Base-by-base conservation (phyloP, 169 alveolate species). In the Eimeria brunetti region DNA sequence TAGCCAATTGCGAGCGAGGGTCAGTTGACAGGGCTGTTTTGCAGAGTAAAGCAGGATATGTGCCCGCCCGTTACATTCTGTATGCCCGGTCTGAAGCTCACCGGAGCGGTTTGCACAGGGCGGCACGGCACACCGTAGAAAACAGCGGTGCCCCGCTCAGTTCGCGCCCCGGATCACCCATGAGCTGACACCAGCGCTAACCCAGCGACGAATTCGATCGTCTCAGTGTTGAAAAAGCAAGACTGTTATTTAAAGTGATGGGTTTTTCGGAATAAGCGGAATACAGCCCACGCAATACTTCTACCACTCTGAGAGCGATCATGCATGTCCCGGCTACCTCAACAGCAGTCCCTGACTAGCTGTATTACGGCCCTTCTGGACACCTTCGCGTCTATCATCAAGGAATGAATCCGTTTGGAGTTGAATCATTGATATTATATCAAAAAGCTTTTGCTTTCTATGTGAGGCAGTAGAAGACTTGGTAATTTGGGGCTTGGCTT, bases 401-500 rank as follows among this genome's bases (percentile, higher is more conserved):
- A 1, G 64, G 64, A 30, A 49, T 46, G 88, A 73, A 73, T 73
- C 53, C n/a, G 30, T 38, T 11, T 49, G 64, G 44, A n/a, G 11
- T 49, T 4, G 30, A 78, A 51, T n/a, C 49, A n/a, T 5, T 49
- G 67, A 49, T 49, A 78, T 78, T 46, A 51, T n/a, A 14, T 46
- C 41, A 27, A 49, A 27, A 18, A 46, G 88, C 64, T n/a, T 30
- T 64, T 46, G 88, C 27, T 49, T 27, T 9, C 14, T 33, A 22
- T 4, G 27, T n/a, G 88, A 44, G 60, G 88, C 88, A 33, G 60
- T 78, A 64, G 88, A 78, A 78, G 88, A 18, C 67, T 18, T 53
- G 33, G 56, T 30, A 83, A 53, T 16, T 83, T 83, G 90, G 90
- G 90, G 90, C 90, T 83, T 80, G 90, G 90, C 90, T 53, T 56